These are phyloP conservation scores for Aspergillus olivimuriae DNA, from an alignment of 495 filamentous ascomycete genomes.

Conservation along the genomic window DNA sequence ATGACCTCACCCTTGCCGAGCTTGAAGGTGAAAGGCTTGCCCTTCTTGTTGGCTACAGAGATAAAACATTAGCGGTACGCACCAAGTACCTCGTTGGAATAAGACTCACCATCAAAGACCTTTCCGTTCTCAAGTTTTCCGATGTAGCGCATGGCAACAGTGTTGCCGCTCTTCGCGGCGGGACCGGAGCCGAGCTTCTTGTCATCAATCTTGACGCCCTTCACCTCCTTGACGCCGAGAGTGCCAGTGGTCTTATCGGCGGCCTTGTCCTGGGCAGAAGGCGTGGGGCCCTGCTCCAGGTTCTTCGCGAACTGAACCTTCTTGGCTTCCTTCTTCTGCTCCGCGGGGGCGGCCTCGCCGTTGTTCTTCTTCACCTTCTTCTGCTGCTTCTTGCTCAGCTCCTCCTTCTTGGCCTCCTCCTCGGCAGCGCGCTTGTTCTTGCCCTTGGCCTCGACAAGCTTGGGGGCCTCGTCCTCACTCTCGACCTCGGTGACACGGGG, in stretches of 20 bases:
- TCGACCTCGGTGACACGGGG: conserved; percentile 80
- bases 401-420: conserved; percentile 59
- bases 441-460: conserved; percentile 67
- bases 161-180: conserved; percentile 77
- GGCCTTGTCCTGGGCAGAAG: conserved; percentile 44
- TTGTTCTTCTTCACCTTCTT: conserved; percentile 99
- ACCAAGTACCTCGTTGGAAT: neutral
- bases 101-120: conserved; percentile 79
- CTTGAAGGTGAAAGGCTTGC: conserved; percentile 92
- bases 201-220: conserved; percentile 90
- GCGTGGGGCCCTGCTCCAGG: conserved; percentile 90
- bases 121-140: conserved; percentile 90
- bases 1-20: conserved; percentile 92
- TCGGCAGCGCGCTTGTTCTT: conserved; percentile 86
- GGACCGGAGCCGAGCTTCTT: conserved; percentile 82
- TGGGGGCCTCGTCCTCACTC: conserved; percentile 75
- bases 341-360: too few species aligned
- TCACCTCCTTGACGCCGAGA: conserved; percentile 66
- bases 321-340: conserved; percentile 66
- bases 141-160: conserved; percentile 91
- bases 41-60: conserved; percentile 83
- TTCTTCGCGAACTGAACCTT: conserved; percentile 99
- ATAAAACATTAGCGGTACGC: conserved; percentile 4
- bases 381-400: conserved; percentile 89
- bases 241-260: conserved; percentile 46